Evolutionary conservation across 108 stramenopile genomes (phyloP), one percentile per base, ranked within the genome.

Genomic region (Skeletonema potamos): DNA sequence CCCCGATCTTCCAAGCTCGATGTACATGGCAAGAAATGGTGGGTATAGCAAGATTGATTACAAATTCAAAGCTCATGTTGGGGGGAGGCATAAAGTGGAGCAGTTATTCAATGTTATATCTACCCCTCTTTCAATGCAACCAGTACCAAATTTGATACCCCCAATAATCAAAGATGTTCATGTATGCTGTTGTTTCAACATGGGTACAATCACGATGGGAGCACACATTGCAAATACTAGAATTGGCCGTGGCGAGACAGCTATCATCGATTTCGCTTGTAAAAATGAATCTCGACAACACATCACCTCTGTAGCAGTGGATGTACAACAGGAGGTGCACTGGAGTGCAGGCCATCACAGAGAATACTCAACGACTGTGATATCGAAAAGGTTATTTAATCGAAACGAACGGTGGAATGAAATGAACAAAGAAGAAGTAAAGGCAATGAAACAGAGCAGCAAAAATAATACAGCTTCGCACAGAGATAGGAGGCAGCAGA

Each of bases 211-310:
- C 2, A 70, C 58, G 9, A 39, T 79, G 39, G 82, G 69, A 0
- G 78, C 74, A 4, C 67, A 58, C 11, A 63, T 79, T 1, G 44
- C 51, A 11, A 68, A 83, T 68, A 66, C 78, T 26, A 43, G 74
- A 39, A 37, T 83, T 4, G 51, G 61, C 6, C 33, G 63, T 10
- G 82, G 82, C 0, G 48, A 70, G 32, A 55, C 48, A 15, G 34
- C 75, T 8, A 41, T 74, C n/a, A 32, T 73, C 29, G 62, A 62
- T 24, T 58, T 83, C 58, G 73, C 82, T 7, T 83, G 78, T 34
- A 61, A 74, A 20, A 83, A 83, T 59, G 62, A 74, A 4, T 79
- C 82, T 1, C 58, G 74, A 20, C 32, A 58, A 33, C 33, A 55
- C 12, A 79, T 83, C 24, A 58, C 70, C 6, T 37, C 58, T 12